Conservation (phyloP, 768 basidiomycete species). For the Suillus sp. region DNA sequence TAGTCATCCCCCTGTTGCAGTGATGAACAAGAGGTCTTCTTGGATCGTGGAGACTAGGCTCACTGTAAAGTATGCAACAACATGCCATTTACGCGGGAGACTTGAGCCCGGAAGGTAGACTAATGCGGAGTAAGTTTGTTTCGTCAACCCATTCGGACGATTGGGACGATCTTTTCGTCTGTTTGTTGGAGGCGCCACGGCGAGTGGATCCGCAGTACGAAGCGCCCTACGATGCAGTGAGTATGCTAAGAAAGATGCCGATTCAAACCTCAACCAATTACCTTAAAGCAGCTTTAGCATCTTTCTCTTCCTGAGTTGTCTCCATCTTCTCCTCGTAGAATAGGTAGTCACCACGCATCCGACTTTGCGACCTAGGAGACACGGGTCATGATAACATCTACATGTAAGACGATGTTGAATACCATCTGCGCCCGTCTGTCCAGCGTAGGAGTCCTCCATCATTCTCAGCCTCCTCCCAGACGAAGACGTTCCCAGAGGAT, state of each 20-base stretch:
- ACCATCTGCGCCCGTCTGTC: conserved; percentile 85
- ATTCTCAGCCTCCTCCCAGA: conserved; percentile 82
- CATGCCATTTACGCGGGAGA: conserved; percentile 75
- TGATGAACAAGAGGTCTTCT: conserved; percentile 9
- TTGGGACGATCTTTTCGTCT: conserved; percentile 77
- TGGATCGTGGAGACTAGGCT: conserved; percentile 23
- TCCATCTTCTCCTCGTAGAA: conserved; percentile 87
- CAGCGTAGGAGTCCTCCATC: conserved; percentile 70
- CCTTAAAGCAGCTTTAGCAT: conserved; percentile 80
- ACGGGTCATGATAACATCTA: conserved; percentile 11
- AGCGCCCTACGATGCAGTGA: conserved; percentile 44
- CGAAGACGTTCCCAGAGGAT: conserved; percentile 74
- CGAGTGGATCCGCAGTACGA: conserved; percentile 62
- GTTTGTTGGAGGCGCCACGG: conserved; percentile 57
- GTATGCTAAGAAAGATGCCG: conserved; percentile 16
- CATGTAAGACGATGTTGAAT: conserved; percentile 16
- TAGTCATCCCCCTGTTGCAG: conserved; percentile 65
- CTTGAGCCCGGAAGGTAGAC: conserved; percentile 63
- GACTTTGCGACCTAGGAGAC: conserved; percentile 70
- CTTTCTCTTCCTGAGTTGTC: conserved; percentile 76
- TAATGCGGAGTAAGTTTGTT: conserved; percentile 82
- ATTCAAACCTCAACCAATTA: conserved; percentile 30
- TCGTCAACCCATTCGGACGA: conserved; percentile 80
- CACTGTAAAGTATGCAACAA: conserved; percentile 82
- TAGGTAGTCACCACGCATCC: conserved; percentile 81